These are phyloP conservation scores for Auricularia sp. DNA, from an alignment of 768 basidiomycete genomes.

Conservation along the genomic window DNA sequence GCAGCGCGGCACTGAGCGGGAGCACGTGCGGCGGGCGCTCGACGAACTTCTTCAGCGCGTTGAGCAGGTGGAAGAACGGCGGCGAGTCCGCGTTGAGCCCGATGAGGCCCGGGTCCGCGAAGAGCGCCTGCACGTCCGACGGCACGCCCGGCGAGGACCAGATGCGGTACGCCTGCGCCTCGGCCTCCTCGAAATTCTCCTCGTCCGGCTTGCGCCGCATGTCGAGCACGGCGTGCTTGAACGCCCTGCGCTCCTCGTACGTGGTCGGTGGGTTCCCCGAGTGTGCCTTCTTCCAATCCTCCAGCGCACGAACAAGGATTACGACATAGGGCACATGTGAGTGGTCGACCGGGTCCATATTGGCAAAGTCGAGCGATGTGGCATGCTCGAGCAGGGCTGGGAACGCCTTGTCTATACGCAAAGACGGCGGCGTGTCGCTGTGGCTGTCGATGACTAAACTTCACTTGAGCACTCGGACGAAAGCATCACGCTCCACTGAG, in stretches of 20 bases:
- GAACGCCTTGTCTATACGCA: conserved; percentile 87
- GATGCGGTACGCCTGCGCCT: conserved; percentile 74
- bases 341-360: conserved; percentile 83
- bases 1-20: conserved; percentile 78
- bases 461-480: not conserved
- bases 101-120: conserved; percentile 48
- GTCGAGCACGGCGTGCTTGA: conserved; percentile 56
- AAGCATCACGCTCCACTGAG: too few species aligned
- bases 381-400: conserved; percentile 70
- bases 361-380: conserved; percentile 55
- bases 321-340: conserved; percentile 84
- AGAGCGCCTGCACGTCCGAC: conserved; percentile 51
- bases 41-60: conserved; percentile 59
- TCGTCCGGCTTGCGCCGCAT: conserved; percentile 75
- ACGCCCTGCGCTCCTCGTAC: conserved; percentile 59
- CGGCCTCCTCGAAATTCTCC: conserved; percentile 96
- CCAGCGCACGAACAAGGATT: conserved; percentile 73
- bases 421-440: conserved; percentile 59
- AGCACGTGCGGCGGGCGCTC: conserved; percentile 49
- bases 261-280: conserved; percentile 46
- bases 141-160: conserved; percentile 64
- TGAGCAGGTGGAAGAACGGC: conserved; percentile 71
- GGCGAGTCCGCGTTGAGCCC: conserved; percentile 37
- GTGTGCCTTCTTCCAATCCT: conserved; percentile 83
- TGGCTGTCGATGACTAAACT: conserved; percentile 77